Percentiles rank a stretch among this genome's conserved stretches.
Conservation (phyloP, 208 protist species). For the Wallacemonas rigidus region DNA sequence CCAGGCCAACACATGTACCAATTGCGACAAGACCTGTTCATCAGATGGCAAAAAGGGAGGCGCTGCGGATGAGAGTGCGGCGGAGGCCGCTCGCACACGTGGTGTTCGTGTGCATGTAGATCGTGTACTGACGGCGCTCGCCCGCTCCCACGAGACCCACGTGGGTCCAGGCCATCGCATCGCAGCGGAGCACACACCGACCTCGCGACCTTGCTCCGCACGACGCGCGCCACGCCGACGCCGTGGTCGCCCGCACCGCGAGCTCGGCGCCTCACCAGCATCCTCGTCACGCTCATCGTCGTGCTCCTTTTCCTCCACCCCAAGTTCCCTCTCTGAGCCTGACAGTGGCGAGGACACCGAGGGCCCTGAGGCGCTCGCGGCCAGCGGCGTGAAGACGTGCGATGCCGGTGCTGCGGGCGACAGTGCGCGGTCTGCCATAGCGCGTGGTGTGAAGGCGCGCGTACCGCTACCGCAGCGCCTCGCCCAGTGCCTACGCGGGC, state of each 20-base stretch:
- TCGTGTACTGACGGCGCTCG: conserved; percentile 6
- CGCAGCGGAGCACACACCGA: not conserved
- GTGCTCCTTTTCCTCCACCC: too few relatives aligned
- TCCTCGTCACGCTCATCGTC: too few relatives aligned
- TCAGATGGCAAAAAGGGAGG: too few relatives aligned
- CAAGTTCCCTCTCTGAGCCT: too few relatives aligned
- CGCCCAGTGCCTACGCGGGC: conserved; percentile 19
- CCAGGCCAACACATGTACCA: too few relatives aligned
- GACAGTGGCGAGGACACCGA: too few relatives aligned
- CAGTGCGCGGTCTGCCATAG: not conserved
- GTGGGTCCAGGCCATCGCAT: not conserved
- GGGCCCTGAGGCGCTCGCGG: too few relatives aligned
- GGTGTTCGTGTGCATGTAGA: not conserved
- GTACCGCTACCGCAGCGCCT: conserved; percentile 27
- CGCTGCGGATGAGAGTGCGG: not conserved
- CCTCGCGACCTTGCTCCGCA: not conserved
- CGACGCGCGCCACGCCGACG: too few relatives aligned
- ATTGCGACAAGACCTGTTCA: too few relatives aligned
- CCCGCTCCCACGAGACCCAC: not conserved
- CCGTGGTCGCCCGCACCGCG: too few relatives aligned
- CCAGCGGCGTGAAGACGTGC: too few relatives aligned
- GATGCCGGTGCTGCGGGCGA: not conserved
- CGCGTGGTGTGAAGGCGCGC: not conserved
- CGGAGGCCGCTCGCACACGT: not conserved
- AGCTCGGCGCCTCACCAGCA: too few relatives aligned